Evolutionary conservation across 2,329 filamentous ascomycete genomes (phyloP), one percentile per base, ranked within the genome.

Genomic region (Hansfordia pulvinata): DNA sequence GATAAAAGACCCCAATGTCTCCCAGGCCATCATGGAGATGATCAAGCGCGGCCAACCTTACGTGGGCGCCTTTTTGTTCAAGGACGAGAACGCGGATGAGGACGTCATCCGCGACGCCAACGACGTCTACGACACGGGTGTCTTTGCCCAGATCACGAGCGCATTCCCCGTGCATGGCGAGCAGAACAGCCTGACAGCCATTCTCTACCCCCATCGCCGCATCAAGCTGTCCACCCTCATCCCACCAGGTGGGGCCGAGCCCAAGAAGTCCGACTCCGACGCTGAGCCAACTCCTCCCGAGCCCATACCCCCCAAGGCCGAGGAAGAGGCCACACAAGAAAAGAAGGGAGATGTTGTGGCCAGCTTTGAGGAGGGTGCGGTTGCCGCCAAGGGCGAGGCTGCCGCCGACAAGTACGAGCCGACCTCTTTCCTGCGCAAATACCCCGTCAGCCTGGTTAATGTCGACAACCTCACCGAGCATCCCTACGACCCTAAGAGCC

Each of bases 131-230:
- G 85, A 94, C 39, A 82, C 92, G 10, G 90, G 90, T 34, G 90
- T 94, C 2, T 98, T 98, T 50, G 93, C 90, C 25, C 90, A 98
- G 49, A 86, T 98, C 37, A 98, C 90, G 1, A 94, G 88, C 47
- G 83, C 85, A 3, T 96, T 96, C 47, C 86, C 90, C 10, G 80
- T 90, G 3, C 74, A 82, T 34, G 84, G 85, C 10, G 85, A 93
- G 41, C 79, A 86, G 37, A 76, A 75, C 26, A 80, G 77, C 30
- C 62, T 98, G 42, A 96, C 90, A 4, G 86, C 86, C 14, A 92
- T 98, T 20, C 63, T 98, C 11, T 98, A 98, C 49, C 92, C 90
- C 2, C 90, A 98, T 51, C 79, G 90, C 30, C 73, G 92, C 41
- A 96, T 98, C 43, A 84, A 81, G 53, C 74, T 98, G 45, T 86